These are phyloP conservation scores for Yamadazyma triangularis DNA, from an alignment of 1,139 yeast species.

Conservation along the genomic window DNA sequence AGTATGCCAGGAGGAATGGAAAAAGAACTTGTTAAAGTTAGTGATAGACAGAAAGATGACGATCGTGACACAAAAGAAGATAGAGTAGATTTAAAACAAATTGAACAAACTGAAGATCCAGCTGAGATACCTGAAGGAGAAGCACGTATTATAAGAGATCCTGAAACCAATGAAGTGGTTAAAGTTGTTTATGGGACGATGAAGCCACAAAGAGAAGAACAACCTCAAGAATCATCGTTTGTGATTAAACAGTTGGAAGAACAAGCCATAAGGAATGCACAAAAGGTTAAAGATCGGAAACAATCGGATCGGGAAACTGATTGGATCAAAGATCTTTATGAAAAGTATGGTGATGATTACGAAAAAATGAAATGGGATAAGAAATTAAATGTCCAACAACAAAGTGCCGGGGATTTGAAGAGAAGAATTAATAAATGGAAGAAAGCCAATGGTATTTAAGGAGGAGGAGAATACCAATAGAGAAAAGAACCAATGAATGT, in stretches of 20 bases:
- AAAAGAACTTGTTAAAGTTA: slow-evolving; percentile 39
- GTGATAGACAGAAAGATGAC: slow-evolving; percentile 24
- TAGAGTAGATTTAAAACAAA: slow-evolving; percentile 27
- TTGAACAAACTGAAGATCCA: slow-evolving; percentile 46
- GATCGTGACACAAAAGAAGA: slow-evolving; percentile 21
- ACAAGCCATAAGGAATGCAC: slow-evolving; percentile 50
- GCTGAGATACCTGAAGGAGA: slow-evolving; percentile 69
- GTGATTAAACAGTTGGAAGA: slow-evolving; percentile 69
- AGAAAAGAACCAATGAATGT: slow-evolving; percentile 13
- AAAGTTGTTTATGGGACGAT: slow-evolving; percentile 68
- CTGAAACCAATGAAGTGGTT: slow-evolving; percentile 62
- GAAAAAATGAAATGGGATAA: slow-evolving; percentile 90
- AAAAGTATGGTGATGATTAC: slow-evolving; percentile 84
- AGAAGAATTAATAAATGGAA: slow-evolving; percentile 68
- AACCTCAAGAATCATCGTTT: slow-evolving; percentile 31
- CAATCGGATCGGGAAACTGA: slow-evolving; percentile 71
- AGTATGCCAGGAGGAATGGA: slow-evolving; percentile 67
- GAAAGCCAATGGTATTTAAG: slow-evolving; percentile 26
- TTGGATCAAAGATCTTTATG: slow-evolving; percentile 63
- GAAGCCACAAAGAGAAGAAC: slow-evolving; percentile 24
- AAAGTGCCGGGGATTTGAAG: slow-evolving; percentile 77
- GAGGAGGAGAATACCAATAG: background rate
- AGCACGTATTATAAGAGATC: slow-evolving; percentile 74
- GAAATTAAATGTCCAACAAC: slow-evolving; percentile 78
- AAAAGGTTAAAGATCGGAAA: slow-evolving; percentile 45